Evolutionary conservation across 805 yeast species (phyloP), one percentile per base, ranked within the genome.

Genomic region (Pichia californica): DNA sequence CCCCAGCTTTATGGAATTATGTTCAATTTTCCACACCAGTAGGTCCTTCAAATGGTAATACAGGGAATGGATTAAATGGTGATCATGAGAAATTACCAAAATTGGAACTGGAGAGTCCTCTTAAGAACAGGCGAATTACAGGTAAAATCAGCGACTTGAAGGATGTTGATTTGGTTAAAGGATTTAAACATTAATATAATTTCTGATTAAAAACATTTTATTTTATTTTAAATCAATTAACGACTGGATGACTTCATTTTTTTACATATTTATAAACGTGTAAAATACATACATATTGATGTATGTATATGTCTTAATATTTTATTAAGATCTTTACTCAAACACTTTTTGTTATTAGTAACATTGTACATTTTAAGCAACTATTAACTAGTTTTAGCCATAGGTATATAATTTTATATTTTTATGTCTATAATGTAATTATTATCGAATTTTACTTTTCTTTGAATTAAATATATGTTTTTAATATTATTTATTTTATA

Each of bases 1-100:
- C 95, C 1, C 98, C 98, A 1, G 96, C 95, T 15, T 76, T 89
- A 46, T 87, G 96, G 97, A 86, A 84, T 58, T 81, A 86, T 65
- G 87, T 89, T 56, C 96, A 88, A 55, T 80, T 89, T 39, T 66
- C 70, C 11, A 63, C 67, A 1, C 66, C 68, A 2, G 37, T 62
- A 31, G 66, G 61, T 9, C 60, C 49, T 7, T 36, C 43, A n/a
- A 46, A 26, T 30, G 40, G 32, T 11, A 37, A 30, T 20, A 26
- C 33, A 26, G 42, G 34, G 7, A 40, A 38, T 23, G 40, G 29
- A 7, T 10, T n/a, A 26, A 21, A 16, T 34, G 38, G 39, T 11
- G 39, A 40, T 31, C 26, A 30, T 15, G 41, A 41, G 11, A 41
- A 39, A 26, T n/a, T 44, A n/a, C 42, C 44, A 8, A 57, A 58